A percentile compares a stretch with the other conserved stretches of the same genome.
Evolutionary conservation across 805 yeast genomes (phyloP).

Genomic region (Pichia scutulata): DNA sequence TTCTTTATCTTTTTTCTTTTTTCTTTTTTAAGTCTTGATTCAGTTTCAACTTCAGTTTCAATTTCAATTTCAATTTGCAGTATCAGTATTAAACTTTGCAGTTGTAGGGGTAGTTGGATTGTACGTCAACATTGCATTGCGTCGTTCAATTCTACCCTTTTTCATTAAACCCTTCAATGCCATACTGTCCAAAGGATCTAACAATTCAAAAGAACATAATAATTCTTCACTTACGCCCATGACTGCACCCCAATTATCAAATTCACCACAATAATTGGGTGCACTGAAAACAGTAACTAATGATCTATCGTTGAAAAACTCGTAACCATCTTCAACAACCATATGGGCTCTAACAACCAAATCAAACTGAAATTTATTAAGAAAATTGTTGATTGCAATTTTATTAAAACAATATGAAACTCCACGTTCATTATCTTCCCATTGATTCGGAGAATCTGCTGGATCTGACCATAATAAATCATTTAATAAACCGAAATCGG

Average conservation of each 20-base stretch:
- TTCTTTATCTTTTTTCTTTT: no score
- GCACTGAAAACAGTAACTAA: slow-evolving; percentile 70
- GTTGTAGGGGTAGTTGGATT: neutral
- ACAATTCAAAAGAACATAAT: slow-evolving; percentile 83
- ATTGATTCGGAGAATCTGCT: slow-evolving; percentile 71
- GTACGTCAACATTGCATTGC: slow-evolving; percentile 39
- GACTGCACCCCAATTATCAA: slow-evolving; percentile 95
- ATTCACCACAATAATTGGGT: slow-evolving; percentile 76
- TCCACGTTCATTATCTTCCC: slow-evolving; percentile 86
- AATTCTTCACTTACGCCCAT: slow-evolving; percentile 94
- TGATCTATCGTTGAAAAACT: slow-evolving; percentile 64
- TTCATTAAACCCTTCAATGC: slow-evolving; percentile 94
- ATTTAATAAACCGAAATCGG: slow-evolving; percentile 71
- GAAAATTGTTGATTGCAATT: slow-evolving; percentile 71
- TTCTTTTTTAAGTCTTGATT: no score
- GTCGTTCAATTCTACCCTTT: slow-evolving; percentile 83
- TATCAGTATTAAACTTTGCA: neutral
- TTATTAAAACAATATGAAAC: slow-evolving; percentile 74
- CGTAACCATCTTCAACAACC: slow-evolving; percentile 82
- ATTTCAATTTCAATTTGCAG: no score
- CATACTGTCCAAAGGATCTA: slow-evolving; percentile 88
- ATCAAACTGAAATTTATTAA: slow-evolving; percentile 69
- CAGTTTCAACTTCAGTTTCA: neutral
- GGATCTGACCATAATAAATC: slow-evolving; percentile 84
- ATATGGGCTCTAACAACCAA: slow-evolving; percentile 80